Base-by-base conservation (phyloP, 805 yeast genomes). In the Ogataea nonfermentans region DNA sequence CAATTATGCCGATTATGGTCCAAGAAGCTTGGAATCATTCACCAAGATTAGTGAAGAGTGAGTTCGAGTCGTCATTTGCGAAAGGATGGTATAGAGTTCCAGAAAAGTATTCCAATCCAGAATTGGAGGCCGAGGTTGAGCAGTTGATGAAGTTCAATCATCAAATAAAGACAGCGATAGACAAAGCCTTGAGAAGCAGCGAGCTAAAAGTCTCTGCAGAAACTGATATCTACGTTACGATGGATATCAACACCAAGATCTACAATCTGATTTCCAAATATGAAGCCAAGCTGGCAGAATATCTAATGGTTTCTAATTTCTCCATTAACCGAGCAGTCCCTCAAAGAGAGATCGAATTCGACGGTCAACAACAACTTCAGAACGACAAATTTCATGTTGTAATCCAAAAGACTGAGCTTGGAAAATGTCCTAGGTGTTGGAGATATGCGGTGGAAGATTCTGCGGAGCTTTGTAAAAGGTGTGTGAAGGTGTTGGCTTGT, bases 341-440 rank as follows among this genome's bases (percentile, higher is more conserved):
- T 5, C 33, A 14, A 7, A 29, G 24, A 6, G 8, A 19, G 22
- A 19, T 9, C 7, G 34, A 42, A 20, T 61, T 53, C 35, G 64
- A 66, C 12, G 61, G 59, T 37, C 44, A 60, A 35, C 50, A 49
- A 9, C 40, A 49, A n/a, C 46, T 67, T 2, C 46, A 47, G 2
- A 47, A 70, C 2, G 60, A 52, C 6, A 67, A 59, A 3, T 32
- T 69, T 6, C 49, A 48, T 1, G 52, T 76, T 4, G 46, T 58
- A 2, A 71, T 83, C 2, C 61, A 68, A 38, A 52, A 49, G 35
- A 48, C 63, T 30, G 41, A 57, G 0, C 55, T 66, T 2, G 63
- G 65, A 37, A 89, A 89, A 54, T 93, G 99, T 59, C 95, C 96
- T 6, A 74, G 99, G 57, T 93, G 99, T 63, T 93, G 99, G 99